These are phyloP conservation scores for Protomyces lactucae-debilis DNA, from an alignment of 1,139 yeast species.

Conservation along the genomic window DNA sequence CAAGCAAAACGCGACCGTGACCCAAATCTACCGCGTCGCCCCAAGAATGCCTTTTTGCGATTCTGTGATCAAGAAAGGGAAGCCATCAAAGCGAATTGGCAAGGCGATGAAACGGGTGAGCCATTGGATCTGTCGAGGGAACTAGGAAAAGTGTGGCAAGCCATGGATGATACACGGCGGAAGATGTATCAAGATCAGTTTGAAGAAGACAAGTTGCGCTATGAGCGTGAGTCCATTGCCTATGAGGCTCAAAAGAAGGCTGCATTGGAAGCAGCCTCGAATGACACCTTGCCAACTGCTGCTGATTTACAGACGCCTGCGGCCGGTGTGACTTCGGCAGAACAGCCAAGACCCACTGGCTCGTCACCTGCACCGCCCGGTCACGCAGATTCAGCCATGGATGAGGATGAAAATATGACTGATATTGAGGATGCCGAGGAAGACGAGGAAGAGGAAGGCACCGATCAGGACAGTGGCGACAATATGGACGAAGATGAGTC, in stretches of 20 bases:
- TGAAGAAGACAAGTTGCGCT: constrained; percentile 74
- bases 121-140: constrained; percentile 64
- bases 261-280: constrained; percentile 2
- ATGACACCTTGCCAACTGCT: not conserved
- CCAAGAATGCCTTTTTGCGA: constrained; percentile 29
- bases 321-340: not conserved
- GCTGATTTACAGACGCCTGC: not conserved
- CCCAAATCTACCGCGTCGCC: constrained; percentile 22
- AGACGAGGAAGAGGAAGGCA: not conserved
- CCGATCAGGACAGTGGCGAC: not conserved
- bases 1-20: constrained; percentile 49
- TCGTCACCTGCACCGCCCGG: not conserved
- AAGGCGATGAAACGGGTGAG: constrained; percentile 45
- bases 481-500: not conserved
- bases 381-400: not conserved
- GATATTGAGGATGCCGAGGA: not conserved
- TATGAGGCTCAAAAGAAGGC: constrained; percentile 44
- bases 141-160: constrained; percentile 83
- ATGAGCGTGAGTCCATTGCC: constrained; percentile 65
- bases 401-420: not conserved
- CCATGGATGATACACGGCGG: constrained; percentile 61
- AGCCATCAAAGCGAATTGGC: constrained; percentile 50
- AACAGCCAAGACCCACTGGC: not conserved
- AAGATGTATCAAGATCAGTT: constrained; percentile 71
- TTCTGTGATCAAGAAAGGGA: constrained; percentile 87